Percentiles rank a stretch among this genome's conserved stretches.
Evolutionary conservation across 2,329 filamentous ascomycete species (phyloP).

Genomic region (Neobulgaria alba): DNA sequence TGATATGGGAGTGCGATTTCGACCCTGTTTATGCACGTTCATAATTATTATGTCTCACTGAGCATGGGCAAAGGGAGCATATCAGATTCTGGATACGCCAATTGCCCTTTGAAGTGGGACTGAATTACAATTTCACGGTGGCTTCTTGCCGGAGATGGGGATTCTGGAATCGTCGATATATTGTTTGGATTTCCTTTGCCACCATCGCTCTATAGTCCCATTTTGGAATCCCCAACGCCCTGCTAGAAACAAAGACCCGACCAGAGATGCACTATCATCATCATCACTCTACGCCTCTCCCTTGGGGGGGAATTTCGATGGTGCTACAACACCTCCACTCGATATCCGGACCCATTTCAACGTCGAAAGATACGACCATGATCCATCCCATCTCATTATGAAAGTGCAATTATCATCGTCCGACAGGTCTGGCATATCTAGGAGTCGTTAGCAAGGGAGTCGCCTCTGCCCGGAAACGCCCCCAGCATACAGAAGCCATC

Average conservation of each 20-base stretch:
- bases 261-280: not conserved
- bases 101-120: no score
- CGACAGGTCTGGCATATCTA: conserved; percentile 68
- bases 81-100: no score
- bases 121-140: no score
- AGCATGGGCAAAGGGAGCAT: no score
- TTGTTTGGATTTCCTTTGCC: no score
- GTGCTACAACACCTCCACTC: conserved; percentile 52
- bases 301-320: conserved; percentile 73
- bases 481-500: conserved; percentile 76
- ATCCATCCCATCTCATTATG: conserved; percentile 69
- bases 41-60: no score
- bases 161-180: no score
- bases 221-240: conserved; percentile 12
- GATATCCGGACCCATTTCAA: conserved; percentile 71
- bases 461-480: no score
- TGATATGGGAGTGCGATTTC: no score
- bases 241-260: not conserved
- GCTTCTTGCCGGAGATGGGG: no score
- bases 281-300: conserved; percentile 29
- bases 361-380: conserved; percentile 71
- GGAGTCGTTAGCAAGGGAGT: conserved; percentile 7
- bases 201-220: no score
- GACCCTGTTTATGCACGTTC: no score
- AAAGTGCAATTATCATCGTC: conserved; percentile 54